A percentile compares a stretch with the other conserved stretches of the same genome.
phyloP scores from a whole-genome alignment of 129 eudicot genomes.

The Scalesia atractyloides region DNA sequence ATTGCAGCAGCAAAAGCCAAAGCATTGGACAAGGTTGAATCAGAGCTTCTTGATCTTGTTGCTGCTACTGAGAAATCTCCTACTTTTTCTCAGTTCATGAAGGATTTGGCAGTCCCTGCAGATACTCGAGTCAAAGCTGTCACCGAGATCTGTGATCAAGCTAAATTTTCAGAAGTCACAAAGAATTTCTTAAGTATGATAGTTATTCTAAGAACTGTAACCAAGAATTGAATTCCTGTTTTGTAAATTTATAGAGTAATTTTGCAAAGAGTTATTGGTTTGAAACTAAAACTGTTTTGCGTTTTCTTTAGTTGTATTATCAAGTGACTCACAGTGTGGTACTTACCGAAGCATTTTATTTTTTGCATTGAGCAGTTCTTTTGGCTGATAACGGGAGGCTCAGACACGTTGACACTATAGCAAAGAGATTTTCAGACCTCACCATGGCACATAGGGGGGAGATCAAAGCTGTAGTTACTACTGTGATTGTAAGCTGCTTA shows the following conservation, averaged over 20 bases:
- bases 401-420: constrained; percentile 51
- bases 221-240: neutral
- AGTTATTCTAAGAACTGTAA: neutral
- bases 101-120: constrained; percentile 63
- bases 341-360: neutral
- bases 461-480: constrained; percentile 69
- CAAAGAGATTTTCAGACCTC: constrained; percentile 71
- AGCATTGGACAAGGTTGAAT: constrained; percentile 70
- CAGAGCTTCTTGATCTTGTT: constrained; percentile 65
- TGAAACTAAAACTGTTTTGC: no score
- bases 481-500: constrained; percentile 78
- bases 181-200: constrained; percentile 74
- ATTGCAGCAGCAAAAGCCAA: constrained; percentile 76
- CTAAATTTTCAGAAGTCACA: constrained; percentile 72
- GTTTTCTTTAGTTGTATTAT: neutral
- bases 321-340: neutral
- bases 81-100: constrained; percentile 76
- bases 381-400: constrained; percentile 88
- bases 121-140: constrained; percentile 69
- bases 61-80: constrained; percentile 65
- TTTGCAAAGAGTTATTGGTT: no score
- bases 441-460: constrained; percentile 96
- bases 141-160: constrained; percentile 55
- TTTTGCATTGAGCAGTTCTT: constrained; percentile 47
- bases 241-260: no score